These are phyloP conservation scores for Eimeria mitis DNA, from an alignment of 169 alveolate species.

Conservation along the genomic window DNA sequence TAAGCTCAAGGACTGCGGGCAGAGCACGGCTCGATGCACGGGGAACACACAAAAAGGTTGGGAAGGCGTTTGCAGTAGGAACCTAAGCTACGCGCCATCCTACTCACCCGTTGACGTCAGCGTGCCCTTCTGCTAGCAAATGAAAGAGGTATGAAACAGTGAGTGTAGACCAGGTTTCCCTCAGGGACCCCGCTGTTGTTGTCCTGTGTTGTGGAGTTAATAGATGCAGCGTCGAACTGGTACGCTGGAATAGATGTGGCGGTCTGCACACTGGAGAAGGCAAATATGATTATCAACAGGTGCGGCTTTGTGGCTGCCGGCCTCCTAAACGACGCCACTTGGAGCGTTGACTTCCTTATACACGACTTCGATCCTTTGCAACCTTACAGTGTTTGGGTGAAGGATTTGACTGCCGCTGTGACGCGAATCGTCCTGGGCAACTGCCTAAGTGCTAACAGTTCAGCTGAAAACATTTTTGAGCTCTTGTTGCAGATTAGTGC, in stretches of 20 bases:
- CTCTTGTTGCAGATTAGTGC: constrained; percentile 30
- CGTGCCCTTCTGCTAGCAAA: not conserved
- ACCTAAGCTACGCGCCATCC: not conserved
- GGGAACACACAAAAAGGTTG: not conserved
- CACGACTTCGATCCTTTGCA: not conserved
- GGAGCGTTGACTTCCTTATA: not conserved
- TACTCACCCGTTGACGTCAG: not conserved
- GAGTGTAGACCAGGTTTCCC: not conserved
- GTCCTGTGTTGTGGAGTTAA: not conserved
- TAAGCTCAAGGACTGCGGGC: constrained; percentile 2
- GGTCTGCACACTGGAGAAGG: constrained; percentile 92
- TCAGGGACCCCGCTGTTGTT: not conserved
- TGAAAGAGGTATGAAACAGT: not conserved
- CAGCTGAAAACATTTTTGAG: not conserved
- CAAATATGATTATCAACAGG: constrained; percentile 87
- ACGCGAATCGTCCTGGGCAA: not conserved
- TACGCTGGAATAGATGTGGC: constrained; percentile 85
- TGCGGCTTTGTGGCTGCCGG: constrained; percentile 55
- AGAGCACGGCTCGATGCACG: not conserved
- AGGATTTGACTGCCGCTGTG: not conserved
- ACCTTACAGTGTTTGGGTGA: not conserved
- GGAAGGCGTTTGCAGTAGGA: not conserved
- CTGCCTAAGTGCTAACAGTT: not conserved
- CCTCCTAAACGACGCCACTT: not conserved
- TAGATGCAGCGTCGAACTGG: constrained; percentile 81